These are phyloP conservation scores for Suillus fuscotomentosus DNA, from an alignment of 768 basidiomycete genomes.

Conservation along the genomic window DNA sequence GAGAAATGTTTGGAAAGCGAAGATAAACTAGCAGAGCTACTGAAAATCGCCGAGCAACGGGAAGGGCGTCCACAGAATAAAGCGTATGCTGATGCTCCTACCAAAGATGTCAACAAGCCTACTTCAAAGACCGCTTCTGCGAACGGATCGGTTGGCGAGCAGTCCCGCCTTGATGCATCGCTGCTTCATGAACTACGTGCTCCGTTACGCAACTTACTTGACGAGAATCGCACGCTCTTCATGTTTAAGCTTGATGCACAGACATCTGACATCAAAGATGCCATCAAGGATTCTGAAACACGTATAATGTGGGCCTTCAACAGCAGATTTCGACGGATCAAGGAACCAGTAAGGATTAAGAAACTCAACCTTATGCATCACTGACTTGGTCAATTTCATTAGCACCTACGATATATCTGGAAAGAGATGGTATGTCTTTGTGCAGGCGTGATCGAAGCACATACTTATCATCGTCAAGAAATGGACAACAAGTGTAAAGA, in stretches of 20 bases:
- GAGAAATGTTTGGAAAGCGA: conserved; percentile 26
- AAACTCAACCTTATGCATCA: too few relatives aligned
- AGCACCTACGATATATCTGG: conserved; percentile 52
- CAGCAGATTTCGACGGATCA: background rate
- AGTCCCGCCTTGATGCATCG: background rate
- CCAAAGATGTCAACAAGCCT: background rate
- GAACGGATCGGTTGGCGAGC: background rate
- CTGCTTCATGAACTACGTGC: background rate
- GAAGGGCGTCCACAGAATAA: background rate
- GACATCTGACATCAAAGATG: background rate
- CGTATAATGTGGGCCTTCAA: background rate
- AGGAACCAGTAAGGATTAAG: background rate
- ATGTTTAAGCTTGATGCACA: background rate
- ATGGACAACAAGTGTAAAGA: conserved; percentile 54
- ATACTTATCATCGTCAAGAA: conserved; percentile 28
- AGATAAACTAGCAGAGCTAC: background rate
- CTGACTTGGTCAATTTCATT: background rate
- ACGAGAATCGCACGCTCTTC: background rate
- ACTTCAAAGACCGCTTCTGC: background rate
- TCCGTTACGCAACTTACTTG: background rate
- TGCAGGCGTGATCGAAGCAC: background rate
- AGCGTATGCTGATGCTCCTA: background rate
- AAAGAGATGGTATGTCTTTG: conserved; percentile 45
- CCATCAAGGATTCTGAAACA: background rate
- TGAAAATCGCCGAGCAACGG: background rate